A percentile compares a stretch with the other conserved stretches of the same genome.
These are phyloP conservation scores for Prototheca cutis DNA, from an alignment of 163 green algal species.

Conservation along the genomic window DNA sequence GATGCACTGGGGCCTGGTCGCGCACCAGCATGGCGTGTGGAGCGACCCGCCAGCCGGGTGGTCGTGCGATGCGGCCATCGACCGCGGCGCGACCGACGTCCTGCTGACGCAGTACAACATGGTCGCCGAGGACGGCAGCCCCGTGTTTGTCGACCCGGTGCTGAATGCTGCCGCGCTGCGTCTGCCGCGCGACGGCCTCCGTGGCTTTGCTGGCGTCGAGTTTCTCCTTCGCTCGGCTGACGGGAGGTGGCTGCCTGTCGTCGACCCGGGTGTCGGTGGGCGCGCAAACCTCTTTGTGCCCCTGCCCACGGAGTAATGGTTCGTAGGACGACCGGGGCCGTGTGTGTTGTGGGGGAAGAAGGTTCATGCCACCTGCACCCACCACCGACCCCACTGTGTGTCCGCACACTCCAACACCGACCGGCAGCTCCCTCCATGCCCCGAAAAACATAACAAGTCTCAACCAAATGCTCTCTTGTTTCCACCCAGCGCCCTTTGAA, in stretches of 20 bases:
- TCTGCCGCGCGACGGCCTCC: constrained; percentile 12
- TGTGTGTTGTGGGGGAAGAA: too few relatives aligned
- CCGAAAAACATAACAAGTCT: too few relatives aligned
- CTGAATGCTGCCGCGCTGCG: constrained; percentile 15
- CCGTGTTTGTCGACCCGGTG: constrained; percentile 27
- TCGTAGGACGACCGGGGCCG: too few relatives aligned
- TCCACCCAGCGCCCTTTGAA: too few relatives aligned
- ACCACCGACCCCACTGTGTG: too few relatives aligned
- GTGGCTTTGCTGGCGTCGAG: background rate
- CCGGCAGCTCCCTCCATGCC: too few relatives aligned
- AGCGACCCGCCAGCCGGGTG: background rate
- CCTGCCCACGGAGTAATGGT: background rate
- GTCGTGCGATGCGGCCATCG: background rate
- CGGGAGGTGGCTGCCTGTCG: background rate
- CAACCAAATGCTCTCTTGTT: too few relatives aligned
- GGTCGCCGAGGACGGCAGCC: constrained; percentile 5
- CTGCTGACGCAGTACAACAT: constrained; percentile 21
- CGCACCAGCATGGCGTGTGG: constrained; percentile 6
- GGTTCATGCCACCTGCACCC: too few relatives aligned
- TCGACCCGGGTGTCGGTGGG: background rate
- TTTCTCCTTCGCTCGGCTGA: background rate
- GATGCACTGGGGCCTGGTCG: constrained; percentile 12
- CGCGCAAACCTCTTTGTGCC: background rate
- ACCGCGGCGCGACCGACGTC: background rate
- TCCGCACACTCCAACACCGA: too few relatives aligned